Conservation (phyloP, 2,329 filamentous ascomycete species). For the Trichoderma brevicompactum region DNA sequence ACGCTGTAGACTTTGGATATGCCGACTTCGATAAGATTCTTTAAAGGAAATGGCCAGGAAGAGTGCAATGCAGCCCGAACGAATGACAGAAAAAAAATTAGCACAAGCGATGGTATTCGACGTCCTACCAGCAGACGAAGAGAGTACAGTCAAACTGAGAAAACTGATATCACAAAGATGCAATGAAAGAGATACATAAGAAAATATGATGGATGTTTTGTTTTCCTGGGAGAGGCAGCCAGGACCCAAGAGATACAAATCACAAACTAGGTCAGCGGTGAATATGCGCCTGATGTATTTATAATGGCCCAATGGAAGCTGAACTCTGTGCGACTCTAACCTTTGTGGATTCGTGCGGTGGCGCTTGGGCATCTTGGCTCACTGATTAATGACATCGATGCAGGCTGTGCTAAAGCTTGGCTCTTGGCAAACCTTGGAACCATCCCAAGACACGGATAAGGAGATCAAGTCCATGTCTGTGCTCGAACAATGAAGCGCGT, state of each 20-base stretch:
- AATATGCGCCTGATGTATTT: not conserved
- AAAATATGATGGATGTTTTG: not conserved
- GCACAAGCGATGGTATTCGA: not conserved
- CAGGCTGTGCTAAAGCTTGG: conserved; percentile 5
- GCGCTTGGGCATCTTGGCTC: conserved; percentile 15
- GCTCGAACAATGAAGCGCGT: too few species aligned
- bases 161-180: not conserved
- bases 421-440: conserved; percentile 1
- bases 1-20: too few species aligned
- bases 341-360: not conserved
- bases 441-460: not conserved
- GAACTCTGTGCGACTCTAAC: not conserved
- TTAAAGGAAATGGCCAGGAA: not conserved
- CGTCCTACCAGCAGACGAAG: conserved; percentile 15
- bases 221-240: not conserved
- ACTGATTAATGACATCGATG: not conserved
- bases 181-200: not conserved
- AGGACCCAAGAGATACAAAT: not conserved
- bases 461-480: not conserved
- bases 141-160: not conserved
- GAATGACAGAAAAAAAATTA: not conserved
- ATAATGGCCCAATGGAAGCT: not conserved
- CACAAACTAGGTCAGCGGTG: not conserved
- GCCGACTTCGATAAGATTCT: too few species aligned
- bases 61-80: not conserved